Evolutionary conservation across 116 monocot genomes (phyloP), one percentile per base, ranked within the genome.

Genomic region (Iris pallida): DNA sequence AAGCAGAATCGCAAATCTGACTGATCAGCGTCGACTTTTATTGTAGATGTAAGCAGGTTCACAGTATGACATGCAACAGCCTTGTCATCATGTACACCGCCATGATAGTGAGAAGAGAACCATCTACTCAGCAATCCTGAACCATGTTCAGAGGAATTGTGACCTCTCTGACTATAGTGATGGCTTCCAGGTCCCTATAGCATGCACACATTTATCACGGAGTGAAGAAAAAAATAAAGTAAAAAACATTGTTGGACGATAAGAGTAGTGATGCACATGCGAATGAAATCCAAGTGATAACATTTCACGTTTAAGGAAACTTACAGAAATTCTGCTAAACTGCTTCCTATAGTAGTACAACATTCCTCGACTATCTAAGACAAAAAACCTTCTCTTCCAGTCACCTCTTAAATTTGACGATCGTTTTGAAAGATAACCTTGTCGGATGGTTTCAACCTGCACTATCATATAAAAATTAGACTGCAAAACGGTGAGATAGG

Each of bases 351-450:
- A 99, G 59, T 99, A 99, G 69, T 99, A 99, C 64, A 99, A 55
- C 90, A 90, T 99, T 80, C 98, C 98, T 45, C 88, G 88, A 71
- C 93, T 99, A 71, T 99, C 98, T 62, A 99, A 88, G 58, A 99
- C 98, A 79, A 99, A 99, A 74, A 99, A 99, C 58, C 98, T 81
- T 78, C 98, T 81, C 74, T 99, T 93, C 98, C 98, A 99, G 65
- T 99, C 98, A 62, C 86, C 98, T 83, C 98, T 84, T 69, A 99
- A 57, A 70, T 90, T 99, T 77, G 98, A 93, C 68, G 98, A 99
- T 12, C 98, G 79, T 74, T 99, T 99, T 11, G 90, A 88, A 14
- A 99, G 90, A 64, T 99, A 99, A 46, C 98, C 98, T 80, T 99
- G 98, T 19, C 88, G 76, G 79, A 99, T 99, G 14, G 98, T 93